Percentiles rank a stretch among this genome's conserved stretches.
Evolutionary conservation across 768 basidiomycete species (phyloP).

Genomic region (Lactifluus echinatus): DNA sequence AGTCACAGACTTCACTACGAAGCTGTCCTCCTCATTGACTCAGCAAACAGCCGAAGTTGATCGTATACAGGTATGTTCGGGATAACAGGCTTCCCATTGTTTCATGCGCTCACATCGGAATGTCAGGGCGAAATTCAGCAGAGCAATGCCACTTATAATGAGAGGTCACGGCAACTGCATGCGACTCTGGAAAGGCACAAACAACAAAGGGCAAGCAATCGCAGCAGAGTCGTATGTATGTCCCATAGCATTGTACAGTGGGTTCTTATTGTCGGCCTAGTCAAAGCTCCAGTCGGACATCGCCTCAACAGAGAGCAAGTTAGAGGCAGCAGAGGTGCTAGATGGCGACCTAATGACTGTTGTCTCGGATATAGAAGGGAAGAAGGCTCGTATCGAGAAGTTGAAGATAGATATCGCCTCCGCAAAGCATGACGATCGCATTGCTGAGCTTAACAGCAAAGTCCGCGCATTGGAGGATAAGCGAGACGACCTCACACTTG

Average conservation of each 20-base stretch:
- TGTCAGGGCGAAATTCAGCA: conserved; percentile 43
- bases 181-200: conserved; percentile 46
- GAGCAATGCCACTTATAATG: conserved; percentile 59
- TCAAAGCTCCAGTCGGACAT: conserved; percentile 38
- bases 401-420: conserved; percentile 47
- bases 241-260: background rate
- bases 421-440: conserved; percentile 56
- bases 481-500: conserved; percentile 59
- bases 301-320: conserved; percentile 39
- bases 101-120: background rate
- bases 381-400: conserved; percentile 50
- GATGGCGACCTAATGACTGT: conserved; percentile 46
- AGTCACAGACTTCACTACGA: conserved; percentile 62
- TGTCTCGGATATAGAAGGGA: conserved; percentile 61
- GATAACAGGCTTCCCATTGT: background rate
- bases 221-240: conserved; percentile 48
- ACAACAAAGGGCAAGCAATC: conserved; percentile 42
- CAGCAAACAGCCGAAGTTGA: conserved; percentile 58
- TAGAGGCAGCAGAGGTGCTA: conserved; percentile 50
- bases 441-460: conserved; percentile 45
- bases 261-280: conserved; percentile 15
- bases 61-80: conserved; percentile 47
- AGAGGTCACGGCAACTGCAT: conserved; percentile 47
- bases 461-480: conserved; percentile 57
- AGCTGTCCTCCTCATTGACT: conserved; percentile 52